These are phyloP conservation scores for Dunaliella primolecta DNA, from an alignment of 139 green algal genomes.

Conservation along the genomic window DNA sequence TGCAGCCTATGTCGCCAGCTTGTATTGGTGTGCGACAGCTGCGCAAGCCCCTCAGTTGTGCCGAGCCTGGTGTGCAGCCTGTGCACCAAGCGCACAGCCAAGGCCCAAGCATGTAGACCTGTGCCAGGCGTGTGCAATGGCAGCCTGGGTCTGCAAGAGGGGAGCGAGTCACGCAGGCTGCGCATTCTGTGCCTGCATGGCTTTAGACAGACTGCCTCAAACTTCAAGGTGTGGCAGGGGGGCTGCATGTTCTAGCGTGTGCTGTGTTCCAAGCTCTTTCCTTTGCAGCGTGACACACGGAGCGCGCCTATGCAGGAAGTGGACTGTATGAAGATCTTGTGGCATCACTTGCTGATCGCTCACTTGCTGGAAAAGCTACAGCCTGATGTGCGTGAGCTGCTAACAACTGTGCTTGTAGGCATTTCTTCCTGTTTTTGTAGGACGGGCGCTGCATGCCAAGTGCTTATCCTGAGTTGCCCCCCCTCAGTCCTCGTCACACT, in stretches of 20 bases:
- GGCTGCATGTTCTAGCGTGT: not conserved
- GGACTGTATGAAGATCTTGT: not conserved
- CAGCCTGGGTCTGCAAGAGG: too few relatives aligned
- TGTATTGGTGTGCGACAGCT: constrained; percentile 35
- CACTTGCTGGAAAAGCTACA: not conserved
- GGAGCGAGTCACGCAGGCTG: constrained; percentile 34
- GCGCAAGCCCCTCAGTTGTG: not conserved
- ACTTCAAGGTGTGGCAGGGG: constrained; percentile 50
- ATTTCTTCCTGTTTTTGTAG: too few relatives aligned
- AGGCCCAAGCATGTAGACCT: too few relatives aligned
- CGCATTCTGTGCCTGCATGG: constrained; percentile 85
- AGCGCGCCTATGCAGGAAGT: not conserved
- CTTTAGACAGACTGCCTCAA: constrained; percentile 75
- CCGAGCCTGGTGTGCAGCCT: not conserved
- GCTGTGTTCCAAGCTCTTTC: not conserved
- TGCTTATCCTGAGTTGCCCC: too few relatives aligned
- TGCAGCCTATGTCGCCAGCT: constrained; percentile 32
- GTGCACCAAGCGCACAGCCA: not conserved
- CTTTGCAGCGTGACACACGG: not conserved
- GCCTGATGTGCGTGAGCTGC: not conserved
- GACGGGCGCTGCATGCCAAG: too few relatives aligned
- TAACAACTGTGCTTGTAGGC: too few relatives aligned
- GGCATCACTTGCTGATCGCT: not conserved
- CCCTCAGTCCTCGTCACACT: too few relatives aligned
- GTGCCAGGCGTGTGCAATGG: too few relatives aligned